Conservation (phyloP, 345 rosid species). For the Alliaria petiolata region DNA sequence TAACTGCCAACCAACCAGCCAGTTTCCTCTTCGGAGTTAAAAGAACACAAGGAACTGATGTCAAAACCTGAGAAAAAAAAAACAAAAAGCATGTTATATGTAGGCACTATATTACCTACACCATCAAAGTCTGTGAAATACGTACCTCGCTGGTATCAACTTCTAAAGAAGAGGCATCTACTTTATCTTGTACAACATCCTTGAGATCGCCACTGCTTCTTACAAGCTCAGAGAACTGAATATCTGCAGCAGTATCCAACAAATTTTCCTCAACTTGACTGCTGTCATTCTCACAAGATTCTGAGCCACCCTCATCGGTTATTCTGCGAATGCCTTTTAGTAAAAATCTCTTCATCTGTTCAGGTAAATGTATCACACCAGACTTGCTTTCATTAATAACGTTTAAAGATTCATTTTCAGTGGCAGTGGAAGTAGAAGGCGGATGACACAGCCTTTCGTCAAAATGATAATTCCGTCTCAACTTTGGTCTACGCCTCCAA, state of each 20-base stretch:
- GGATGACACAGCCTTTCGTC: constrained; percentile 76
- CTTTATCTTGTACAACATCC: constrained; percentile 52
- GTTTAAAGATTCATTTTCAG: constrained; percentile 43
- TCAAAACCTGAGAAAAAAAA: constrained; percentile 60
- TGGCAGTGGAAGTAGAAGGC: constrained; percentile 42
- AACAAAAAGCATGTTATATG: constrained; percentile 16
- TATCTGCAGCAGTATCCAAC: constrained; percentile 49
- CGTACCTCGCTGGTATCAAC: constrained; percentile 72
- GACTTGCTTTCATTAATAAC: constrained; percentile 49
- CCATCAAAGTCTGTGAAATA: constrained; percentile 9
- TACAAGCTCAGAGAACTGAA: constrained; percentile 39
- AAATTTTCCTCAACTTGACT: constrained; percentile 45
- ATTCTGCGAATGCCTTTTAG: constrained; percentile 77
- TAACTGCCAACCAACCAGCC: constrained; percentile 81
- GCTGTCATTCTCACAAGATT: constrained; percentile 53
- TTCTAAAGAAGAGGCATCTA: constrained; percentile 64
- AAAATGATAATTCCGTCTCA: constrained; percentile 88
- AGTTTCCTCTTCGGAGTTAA: constrained; percentile 90
- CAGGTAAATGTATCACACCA: constrained; percentile 86
- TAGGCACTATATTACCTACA: constrained; percentile 5
- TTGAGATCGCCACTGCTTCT: constrained; percentile 60
- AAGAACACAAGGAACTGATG: constrained; percentile 76
- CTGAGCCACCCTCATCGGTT: constrained; percentile 79
- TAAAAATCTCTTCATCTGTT: constrained; percentile 90
- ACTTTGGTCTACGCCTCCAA: constrained; percentile 93